A percentile compares a stretch with the other conserved stretches of the same genome.
Evolutionary conservation across 148 eudicot species (phyloP).

Genomic region (Vaccinium corymbosum): DNA sequence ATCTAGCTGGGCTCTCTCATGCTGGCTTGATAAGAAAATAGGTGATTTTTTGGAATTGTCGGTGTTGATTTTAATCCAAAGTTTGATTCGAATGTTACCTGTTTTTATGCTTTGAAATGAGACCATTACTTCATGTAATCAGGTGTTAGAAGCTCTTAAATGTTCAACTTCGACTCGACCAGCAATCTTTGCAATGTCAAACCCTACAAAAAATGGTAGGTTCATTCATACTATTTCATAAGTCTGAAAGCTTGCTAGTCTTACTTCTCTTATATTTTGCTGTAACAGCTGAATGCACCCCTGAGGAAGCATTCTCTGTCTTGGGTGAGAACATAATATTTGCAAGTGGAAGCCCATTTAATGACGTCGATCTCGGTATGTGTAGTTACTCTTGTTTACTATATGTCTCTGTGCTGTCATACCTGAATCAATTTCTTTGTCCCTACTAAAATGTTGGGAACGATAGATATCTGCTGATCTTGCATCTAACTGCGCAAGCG

Average conservation of each 20-base stretch:
- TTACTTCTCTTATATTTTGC: constrained; percentile 6
- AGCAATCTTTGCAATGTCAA: constrained; percentile 97
- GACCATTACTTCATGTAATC: constrained; percentile 13
- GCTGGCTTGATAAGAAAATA: neutral
- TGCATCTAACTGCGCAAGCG: neutral
- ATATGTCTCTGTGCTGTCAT: neutral
- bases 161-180: constrained; percentile 84
- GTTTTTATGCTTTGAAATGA: constrained; percentile 6
- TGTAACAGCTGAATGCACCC: constrained; percentile 91
- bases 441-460: too few species aligned
- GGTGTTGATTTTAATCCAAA: constrained; percentile 1
- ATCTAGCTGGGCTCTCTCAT: neutral
- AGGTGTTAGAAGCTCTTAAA: constrained; percentile 93
- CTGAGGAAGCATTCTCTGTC: constrained; percentile 86
- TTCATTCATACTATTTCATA: neutral
- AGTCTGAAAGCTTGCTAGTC: constrained; percentile 2
- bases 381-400: constrained; percentile 8
- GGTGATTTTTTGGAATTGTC: neutral
- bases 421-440: neutral
- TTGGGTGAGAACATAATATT: constrained; percentile 76
- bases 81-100: neutral
- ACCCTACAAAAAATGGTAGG: constrained; percentile 90
- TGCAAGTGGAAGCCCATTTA: constrained; percentile 98
- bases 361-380: constrained; percentile 84
- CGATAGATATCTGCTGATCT: constrained; percentile 1